Evolutionary conservation across 164 flowering plant genomes (phyloP).

Genomic region (Platanus orientalis): DNA sequence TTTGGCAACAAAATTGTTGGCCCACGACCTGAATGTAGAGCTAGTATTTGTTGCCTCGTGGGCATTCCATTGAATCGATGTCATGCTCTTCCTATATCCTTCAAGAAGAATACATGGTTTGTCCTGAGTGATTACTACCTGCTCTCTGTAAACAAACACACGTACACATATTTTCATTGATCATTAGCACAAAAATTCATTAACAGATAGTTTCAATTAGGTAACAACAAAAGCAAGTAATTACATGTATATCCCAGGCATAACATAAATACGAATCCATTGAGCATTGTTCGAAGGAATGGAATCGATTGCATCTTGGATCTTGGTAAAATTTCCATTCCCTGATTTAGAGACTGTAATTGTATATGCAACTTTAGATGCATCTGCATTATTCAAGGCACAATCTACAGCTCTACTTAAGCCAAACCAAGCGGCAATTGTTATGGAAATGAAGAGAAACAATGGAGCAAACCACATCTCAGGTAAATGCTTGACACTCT

Average conservation of each 20-base stretch:
- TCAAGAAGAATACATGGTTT: slow-evolving; percentile 28
- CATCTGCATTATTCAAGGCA: not conserved
- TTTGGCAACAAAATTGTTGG: slow-evolving; percentile 15
- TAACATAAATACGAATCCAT: slow-evolving; percentile 24
- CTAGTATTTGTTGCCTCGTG: not conserved
- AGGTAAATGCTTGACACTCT: too few relatives aligned
- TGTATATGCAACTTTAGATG: slow-evolving; percentile 6
- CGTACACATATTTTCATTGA: not conserved
- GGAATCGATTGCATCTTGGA: slow-evolving; percentile 34
- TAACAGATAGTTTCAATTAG: not conserved
- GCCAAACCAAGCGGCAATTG: not conserved
- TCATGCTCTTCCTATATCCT: slow-evolving; percentile 15
- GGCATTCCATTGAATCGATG: slow-evolving; percentile 17
- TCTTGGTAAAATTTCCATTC: slow-evolving; percentile 17
- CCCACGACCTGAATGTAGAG: slow-evolving; percentile 16
- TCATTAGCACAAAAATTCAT: not conserved
- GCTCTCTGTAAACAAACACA: slow-evolving; percentile 26
- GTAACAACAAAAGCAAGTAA: not conserved
- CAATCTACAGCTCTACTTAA: not conserved
- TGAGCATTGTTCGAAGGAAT: slow-evolving; percentile 22
- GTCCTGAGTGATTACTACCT: slow-evolving; percentile 12
- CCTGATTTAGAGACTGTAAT: slow-evolving; percentile 26
- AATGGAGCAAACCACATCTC: too few relatives aligned
- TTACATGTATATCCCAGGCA: slow-evolving; percentile 28
- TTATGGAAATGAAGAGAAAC: not conserved